phyloP scores from a whole-genome alignment of 75 land plant genomes.

The Larix kaempferi region DNA sequence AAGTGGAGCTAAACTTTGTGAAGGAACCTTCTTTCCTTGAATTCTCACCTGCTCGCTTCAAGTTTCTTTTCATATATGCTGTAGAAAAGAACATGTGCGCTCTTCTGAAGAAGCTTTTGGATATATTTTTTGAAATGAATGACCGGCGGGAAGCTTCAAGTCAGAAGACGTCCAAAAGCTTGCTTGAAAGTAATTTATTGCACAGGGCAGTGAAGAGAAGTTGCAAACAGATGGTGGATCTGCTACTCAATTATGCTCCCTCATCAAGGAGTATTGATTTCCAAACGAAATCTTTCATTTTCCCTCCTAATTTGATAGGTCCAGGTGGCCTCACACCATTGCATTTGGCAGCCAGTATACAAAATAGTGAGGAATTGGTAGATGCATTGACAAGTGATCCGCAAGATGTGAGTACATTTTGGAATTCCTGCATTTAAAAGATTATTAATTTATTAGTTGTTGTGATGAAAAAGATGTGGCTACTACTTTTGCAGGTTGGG shows the following conservation, averaged over 20 bases:
- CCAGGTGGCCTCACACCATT: too few species aligned
- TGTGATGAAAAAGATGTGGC: background rate
- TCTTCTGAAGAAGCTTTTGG: conserved; percentile 71
- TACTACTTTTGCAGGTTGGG: conserved; percentile 52
- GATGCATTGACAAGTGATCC: too few species aligned
- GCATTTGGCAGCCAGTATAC: too few species aligned
- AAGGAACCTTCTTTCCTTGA: too few species aligned
- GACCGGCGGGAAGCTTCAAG: background rate
- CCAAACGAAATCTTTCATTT: conserved; percentile 29
- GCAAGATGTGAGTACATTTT: conserved; percentile 41
- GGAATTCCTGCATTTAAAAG: too few species aligned
- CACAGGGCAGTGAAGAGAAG: conserved; percentile 76
- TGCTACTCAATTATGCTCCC: conserved; percentile 53
- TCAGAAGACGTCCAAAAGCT: conserved; percentile 22
- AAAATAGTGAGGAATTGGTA: too few species aligned
- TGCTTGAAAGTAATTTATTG: conserved; percentile 54
- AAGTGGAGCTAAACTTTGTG: conserved; percentile 9
- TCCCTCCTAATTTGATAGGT: conserved; percentile 38
- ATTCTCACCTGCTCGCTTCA: too few species aligned
- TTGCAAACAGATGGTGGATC: conserved; percentile 62
- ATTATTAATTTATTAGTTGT: background rate
- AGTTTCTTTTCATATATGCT: conserved; percentile 11
- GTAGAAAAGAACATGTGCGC: conserved; percentile 76
- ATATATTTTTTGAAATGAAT: conserved; percentile 46
- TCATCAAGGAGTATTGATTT: background rate